Evolutionary conservation across 2,329 filamentous ascomycete genomes (phyloP).

Genomic region (Epichloe elymi): DNA sequence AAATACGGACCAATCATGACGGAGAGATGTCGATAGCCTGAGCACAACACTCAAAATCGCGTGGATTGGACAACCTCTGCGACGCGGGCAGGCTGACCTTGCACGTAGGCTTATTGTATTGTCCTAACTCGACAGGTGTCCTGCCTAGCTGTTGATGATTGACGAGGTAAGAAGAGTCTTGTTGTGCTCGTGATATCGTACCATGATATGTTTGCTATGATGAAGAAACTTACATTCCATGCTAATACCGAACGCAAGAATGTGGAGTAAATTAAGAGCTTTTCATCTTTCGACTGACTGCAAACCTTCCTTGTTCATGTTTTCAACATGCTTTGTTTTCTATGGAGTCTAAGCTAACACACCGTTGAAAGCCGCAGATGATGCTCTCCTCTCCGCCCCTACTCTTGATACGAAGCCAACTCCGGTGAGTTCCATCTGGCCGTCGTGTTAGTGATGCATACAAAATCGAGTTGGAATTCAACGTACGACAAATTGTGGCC

Average conservation of each 20-base stretch:
- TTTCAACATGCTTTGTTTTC: conserved; percentile 12
- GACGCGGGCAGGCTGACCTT: background rate
- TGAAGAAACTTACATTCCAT: conserved; percentile 59
- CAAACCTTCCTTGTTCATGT: conserved; percentile 16
- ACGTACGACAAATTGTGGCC: conserved; percentile 62
- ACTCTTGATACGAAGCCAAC: conserved; percentile 39
- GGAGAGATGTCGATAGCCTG: conserved; percentile 22
- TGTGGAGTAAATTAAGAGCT: conserved; percentile 60
- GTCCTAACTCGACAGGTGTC: background rate
- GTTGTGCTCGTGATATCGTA: background rate
- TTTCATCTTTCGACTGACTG: conserved; percentile 76
- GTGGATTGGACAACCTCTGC: background rate
- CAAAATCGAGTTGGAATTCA: background rate
- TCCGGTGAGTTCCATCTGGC: conserved; percentile 29
- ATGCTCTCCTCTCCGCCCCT: background rate
- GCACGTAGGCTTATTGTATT: background rate
- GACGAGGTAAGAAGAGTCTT: conserved; percentile 13
- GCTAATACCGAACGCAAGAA: conserved; percentile 56
- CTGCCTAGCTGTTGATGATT: background rate
- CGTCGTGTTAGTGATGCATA: conserved; percentile 9
- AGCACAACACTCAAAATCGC: conserved; percentile 9
- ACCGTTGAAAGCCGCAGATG: background rate
- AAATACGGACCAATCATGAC: conserved; percentile 31
- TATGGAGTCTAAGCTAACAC: conserved; percentile 5
- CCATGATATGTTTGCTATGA: conserved; percentile 33